Conservation (phyloP, 2,329 filamentous ascomycete genomes). For the Penicillium sp. region DNA sequence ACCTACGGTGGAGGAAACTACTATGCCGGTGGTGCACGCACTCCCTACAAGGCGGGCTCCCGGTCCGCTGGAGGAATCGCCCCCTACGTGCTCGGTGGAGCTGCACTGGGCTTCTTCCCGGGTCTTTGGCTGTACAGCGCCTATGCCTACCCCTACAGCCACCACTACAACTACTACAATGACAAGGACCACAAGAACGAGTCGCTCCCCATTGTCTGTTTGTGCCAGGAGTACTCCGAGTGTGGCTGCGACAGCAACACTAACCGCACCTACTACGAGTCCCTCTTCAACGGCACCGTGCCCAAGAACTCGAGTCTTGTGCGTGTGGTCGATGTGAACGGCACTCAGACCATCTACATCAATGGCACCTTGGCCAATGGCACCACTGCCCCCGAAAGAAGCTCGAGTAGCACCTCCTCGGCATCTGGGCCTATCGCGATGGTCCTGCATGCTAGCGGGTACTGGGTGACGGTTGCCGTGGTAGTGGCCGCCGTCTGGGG, state of each 20-base stretch:
- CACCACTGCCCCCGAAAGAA: constrained; percentile 39
- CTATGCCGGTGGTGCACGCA: constrained; percentile 56
- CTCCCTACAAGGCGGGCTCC: constrained; percentile 51
- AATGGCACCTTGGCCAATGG: constrained; percentile 51
- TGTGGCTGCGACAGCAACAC: constrained; percentile 59
- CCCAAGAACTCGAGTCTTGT: constrained; percentile 42
- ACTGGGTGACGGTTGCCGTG: constrained; percentile 44
- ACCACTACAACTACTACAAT: constrained; percentile 51
- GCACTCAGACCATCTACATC: constrained; percentile 47
- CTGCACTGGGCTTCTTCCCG: constrained; percentile 51
- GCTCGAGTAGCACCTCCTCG: constrained; percentile 19
- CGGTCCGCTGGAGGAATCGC: constrained; percentile 50
- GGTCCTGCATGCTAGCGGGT: constrained; percentile 38
- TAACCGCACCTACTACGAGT: constrained; percentile 45
- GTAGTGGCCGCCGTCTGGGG: constrained; percentile 37
- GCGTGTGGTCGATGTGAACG: constrained; percentile 43
- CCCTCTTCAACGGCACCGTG: constrained; percentile 44
- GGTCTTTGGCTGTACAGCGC: constrained; percentile 57
- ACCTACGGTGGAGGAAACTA: constrained; percentile 53
- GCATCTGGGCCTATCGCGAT: constrained; percentile 21
- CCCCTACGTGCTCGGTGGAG: constrained; percentile 51
- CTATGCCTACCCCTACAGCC: constrained; percentile 56
- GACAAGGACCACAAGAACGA: constrained; percentile 49
- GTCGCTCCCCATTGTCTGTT: constrained; percentile 55
- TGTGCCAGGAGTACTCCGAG: constrained; percentile 54